Evolutionary conservation across 2,329 filamentous ascomycete genomes (phyloP).

Genomic region (Hawksworthiomyces lignivorus): DNA sequence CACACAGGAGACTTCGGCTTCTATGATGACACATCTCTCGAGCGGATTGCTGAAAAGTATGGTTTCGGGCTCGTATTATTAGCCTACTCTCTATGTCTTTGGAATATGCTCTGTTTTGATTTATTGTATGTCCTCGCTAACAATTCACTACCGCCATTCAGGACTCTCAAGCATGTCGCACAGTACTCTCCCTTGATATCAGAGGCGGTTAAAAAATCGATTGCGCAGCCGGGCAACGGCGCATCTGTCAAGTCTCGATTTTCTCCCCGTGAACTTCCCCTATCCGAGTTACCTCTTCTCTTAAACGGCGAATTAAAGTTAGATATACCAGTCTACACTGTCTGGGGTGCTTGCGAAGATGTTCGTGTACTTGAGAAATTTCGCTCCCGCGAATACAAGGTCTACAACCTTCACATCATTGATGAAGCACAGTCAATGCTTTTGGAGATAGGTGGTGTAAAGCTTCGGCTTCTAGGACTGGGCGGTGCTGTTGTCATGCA

Average conservation of each 20-base stretch:
- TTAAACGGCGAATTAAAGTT: constrained; percentile 83
- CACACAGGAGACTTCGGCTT: constrained; percentile 99
- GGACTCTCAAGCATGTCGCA: constrained; percentile 94
- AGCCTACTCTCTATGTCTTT: constrained; percentile 1
- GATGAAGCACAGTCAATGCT: constrained; percentile 96
- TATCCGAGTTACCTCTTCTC: constrained; percentile 87
- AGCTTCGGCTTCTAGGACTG: constrained; percentile 85
- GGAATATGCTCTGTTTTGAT: constrained; percentile 12
- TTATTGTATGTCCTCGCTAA: neutral
- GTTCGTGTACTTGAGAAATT: constrained; percentile 97
- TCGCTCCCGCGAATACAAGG: constrained; percentile 94
- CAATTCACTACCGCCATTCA: constrained; percentile 27
- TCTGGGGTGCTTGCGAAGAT: constrained; percentile 98
- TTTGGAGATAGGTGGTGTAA: constrained; percentile 89
- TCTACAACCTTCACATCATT: constrained; percentile 95
- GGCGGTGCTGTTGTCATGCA: constrained; percentile 99
- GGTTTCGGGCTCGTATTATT: too few species aligned
- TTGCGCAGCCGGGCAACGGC: constrained; percentile 52
- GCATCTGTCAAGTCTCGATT: constrained; percentile 84
- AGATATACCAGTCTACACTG: constrained; percentile 94
- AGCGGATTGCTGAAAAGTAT: constrained; percentile 97
- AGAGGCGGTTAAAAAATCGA: constrained; percentile 64
- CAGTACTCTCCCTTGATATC: constrained; percentile 94
- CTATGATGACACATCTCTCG: constrained; percentile 92
- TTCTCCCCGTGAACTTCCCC: constrained; percentile 69